Base-by-base conservation (phyloP, 2,329 filamentous ascomycete species). In the Microdochium paspali region DNA sequence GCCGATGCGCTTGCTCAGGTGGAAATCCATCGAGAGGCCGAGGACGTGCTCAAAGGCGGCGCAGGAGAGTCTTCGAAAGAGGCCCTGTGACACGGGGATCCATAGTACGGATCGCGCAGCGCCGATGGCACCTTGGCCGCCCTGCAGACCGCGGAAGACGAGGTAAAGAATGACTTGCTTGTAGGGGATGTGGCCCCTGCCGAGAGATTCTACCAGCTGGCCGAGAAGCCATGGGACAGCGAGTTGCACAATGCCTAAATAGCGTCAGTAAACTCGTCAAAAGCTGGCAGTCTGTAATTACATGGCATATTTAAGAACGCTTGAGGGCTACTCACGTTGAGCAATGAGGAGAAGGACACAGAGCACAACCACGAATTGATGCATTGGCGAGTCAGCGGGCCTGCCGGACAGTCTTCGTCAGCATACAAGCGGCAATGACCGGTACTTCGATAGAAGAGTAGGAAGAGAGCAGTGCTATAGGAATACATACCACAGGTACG, bases 1-100 rank as follows among this genome's bases (percentile, higher is more conserved):
- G 2, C 72, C 73, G n/a, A 71, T 67, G 39, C 70, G 66, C 51
- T 76, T 76, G 55, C 68, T 70, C 1, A 75, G 58, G 47, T 76
- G 73, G 42, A 76, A 76, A 10, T 76, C 72, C 10, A 76, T 59
- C 0, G 70, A 73, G 1, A 75, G 61, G 0, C 63, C 63, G 3
- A 73, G 54, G 0, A 74, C 69, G 44, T 74, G 72, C 47, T 72
- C 67, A 24, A 74, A 75, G 1, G 71, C 69, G 1, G 71, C 69
- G 1, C 55, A 62, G 0, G 69, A 70, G 2, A 75, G 58, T 15
- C 67, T 54, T 1, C 68, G 65, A 50, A 67, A 75, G 4, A 69
- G 58, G 0, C 60, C 65, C 44, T 75, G 72, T 0, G 68, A 66
- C 1, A 74, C 65, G 0, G 71, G 70, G 1, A 75, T 73, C 72